A percentile compares a stretch with the other conserved stretches of the same genome.
Conservation (phyloP, 306 rosid species). For the Begonia masoniana region DNA sequence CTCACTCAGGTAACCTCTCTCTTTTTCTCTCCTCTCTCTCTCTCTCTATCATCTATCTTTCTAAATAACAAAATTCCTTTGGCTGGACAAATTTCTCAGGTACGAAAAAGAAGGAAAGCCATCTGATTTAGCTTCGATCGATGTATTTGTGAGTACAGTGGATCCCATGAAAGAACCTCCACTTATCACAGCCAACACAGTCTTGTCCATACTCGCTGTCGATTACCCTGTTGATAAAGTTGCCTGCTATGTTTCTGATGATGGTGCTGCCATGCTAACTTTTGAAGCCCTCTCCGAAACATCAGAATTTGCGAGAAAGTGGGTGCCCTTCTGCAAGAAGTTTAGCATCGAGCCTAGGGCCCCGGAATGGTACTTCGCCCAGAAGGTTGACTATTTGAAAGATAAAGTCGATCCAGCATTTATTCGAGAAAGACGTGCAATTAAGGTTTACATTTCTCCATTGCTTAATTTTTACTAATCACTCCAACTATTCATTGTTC, state of each 20-base stretch:
- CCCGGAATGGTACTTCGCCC: slow-evolving; percentile 88
- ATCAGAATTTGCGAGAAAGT: slow-evolving; percentile 87
- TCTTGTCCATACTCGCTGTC: slow-evolving; percentile 79
- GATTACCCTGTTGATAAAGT: slow-evolving; percentile 89
- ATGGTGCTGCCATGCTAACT: slow-evolving; percentile 95
- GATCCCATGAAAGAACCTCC: slow-evolving; percentile 96
- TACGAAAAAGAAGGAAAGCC: slow-evolving; percentile 90
- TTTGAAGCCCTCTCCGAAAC: slow-evolving; percentile 93
- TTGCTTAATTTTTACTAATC: background rate
- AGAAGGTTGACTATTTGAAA: slow-evolving; percentile 65
- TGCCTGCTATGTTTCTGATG: slow-evolving; percentile 88
- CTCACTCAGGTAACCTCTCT: slow-evolving; percentile 45
- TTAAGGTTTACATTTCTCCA: slow-evolving; percentile 43
- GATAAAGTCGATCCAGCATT: slow-evolving; percentile 74
- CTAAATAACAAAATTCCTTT: slow-evolving; percentile 7
- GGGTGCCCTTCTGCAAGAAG: slow-evolving; percentile 95
- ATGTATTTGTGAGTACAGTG: slow-evolving; percentile 83
- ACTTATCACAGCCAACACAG: slow-evolving; percentile 87
- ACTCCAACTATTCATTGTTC: background rate
- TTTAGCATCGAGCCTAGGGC: slow-evolving; percentile 78
- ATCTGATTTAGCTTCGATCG: slow-evolving; percentile 63
- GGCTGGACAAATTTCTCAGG: slow-evolving; percentile 18
- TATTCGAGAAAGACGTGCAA: slow-evolving; percentile 74
- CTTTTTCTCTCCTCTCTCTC: background rate
- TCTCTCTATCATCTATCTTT: background rate